Evolutionary conservation across 148 eudicot genomes (phyloP), one percentile per base, ranked within the genome.

Genomic region (Cornus suecica): DNA sequence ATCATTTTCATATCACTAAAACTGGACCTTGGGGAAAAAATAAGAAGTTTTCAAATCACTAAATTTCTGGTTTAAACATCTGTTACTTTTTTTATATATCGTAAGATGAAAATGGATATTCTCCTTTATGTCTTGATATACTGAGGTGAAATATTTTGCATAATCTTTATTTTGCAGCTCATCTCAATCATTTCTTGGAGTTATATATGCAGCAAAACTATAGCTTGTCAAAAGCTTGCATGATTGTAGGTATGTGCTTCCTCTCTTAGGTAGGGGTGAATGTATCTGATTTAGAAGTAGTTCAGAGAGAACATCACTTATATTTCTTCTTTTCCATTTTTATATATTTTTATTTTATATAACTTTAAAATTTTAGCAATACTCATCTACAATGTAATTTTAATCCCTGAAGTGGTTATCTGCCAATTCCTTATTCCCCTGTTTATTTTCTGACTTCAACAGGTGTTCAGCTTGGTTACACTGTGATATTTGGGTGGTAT

Each of bases 401-500:
- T 23, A 66, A 32, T 78, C 65, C 32, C 13, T 71, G 70, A 65
- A 72, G 66, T 28, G 15, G 42, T 72, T 66, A 29, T 51, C 11
- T 78, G 42, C 20, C 62, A 58, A 58, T 58, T 58, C 6, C 62
- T 18, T 22, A 58, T 58, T 58, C 4, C 62, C 62, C 23, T 20
- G 4, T 58, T 24, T 24, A 22, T 11, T 32, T 63, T 68, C 69
- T 74, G 26, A 69, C 20, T 58, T 74, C 71, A 77, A 79, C 87
- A 95, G 99, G 99, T 83, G 83, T 88, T 79, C 99, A 95, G 85
- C 94, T 95, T 70, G 89, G 88, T n/a, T 92, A 91, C 79, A 95
- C 99, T 41, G 80, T 92, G 76, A 75, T 92, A 77, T 95, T 95
- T 87, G 54, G 54, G 54, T 48, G 54, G 54, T 48, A 48, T 48